phyloP scores from a whole-genome alignment of 192 early-diverging fungal genomes.

The Coemansia umbellata region DNA sequence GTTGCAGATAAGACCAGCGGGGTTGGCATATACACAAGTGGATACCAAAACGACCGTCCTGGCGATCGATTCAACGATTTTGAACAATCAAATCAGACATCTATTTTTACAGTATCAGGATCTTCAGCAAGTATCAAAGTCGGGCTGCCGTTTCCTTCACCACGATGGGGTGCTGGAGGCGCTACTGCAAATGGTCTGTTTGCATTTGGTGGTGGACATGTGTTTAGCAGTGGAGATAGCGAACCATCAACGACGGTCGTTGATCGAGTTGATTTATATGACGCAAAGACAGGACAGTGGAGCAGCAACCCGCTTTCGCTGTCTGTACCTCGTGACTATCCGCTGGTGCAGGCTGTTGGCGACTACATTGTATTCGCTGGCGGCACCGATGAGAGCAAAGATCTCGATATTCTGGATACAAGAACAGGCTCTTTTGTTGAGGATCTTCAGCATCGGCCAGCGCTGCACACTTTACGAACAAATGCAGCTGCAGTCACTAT shows the following conservation, averaged over 20 bases:
- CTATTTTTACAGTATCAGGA: slow-evolving; percentile 8
- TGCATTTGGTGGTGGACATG: slow-evolving; percentile 44
- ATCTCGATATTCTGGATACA: slow-evolving; percentile 43
- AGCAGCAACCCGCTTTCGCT: slow-evolving; percentile 27
- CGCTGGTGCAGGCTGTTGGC: slow-evolving; percentile 36
- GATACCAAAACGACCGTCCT: slow-evolving; percentile 46
- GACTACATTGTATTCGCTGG: slow-evolving; percentile 39
- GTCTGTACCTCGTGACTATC: slow-evolving; percentile 41
- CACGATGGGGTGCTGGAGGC: slow-evolving; percentile 42
- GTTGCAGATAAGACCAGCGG: slow-evolving; percentile 14
- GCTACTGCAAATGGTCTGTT: slow-evolving; percentile 48
- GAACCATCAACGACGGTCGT: slow-evolving; percentile 18
- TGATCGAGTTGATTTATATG: slow-evolving; percentile 42
- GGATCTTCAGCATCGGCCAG: slow-evolving; percentile 18
- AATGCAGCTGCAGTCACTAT: slow-evolving; percentile 32
- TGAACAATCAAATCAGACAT: slow-evolving; percentile 38
- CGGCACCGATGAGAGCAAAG: slow-evolving; percentile 39
- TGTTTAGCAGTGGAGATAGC: slow-evolving; percentile 18
- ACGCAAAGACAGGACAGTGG: slow-evolving; percentile 23
- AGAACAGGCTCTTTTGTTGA: slow-evolving; percentile 17
- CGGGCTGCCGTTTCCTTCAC: slow-evolving; percentile 30
- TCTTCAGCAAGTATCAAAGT: neutral
- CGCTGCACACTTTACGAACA: slow-evolving; percentile 30
- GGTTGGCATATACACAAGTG: slow-evolving; percentile 28
- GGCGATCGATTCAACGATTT: slow-evolving; percentile 52